Percentiles rank a stretch among this genome's conserved stretches.
These are phyloP conservation scores for Ceratobasidium papillatum DNA, from an alignment of 1,284 basidiomycete genomes.

Conservation along the genomic window DNA sequence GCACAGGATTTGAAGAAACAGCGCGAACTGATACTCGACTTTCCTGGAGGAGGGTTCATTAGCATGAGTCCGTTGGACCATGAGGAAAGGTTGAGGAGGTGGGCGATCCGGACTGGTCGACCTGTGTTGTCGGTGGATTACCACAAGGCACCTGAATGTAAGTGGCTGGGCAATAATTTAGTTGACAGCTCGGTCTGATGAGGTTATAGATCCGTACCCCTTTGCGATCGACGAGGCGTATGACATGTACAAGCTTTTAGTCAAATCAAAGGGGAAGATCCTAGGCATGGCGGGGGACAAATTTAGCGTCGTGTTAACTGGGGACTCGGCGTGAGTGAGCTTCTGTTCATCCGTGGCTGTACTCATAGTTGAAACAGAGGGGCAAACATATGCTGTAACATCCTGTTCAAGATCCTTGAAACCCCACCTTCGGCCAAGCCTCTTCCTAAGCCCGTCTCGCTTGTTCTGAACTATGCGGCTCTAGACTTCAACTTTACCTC, in stretches of 20 bases:
- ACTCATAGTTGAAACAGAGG: conserved; percentile 62
- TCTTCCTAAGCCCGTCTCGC: conserved; percentile 68
- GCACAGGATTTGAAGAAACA: conserved; percentile 71
- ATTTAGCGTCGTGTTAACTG: conserved; percentile 79
- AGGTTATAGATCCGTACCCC: conserved; percentile 83
- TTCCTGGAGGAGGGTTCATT: conserved; percentile 95
- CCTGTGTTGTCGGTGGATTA: conserved; percentile 92
- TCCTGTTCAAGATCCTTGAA: conserved; percentile 86
- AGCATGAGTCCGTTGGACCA: conserved; percentile 96
- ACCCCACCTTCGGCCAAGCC: conserved; percentile 56
- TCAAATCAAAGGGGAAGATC: conserved; percentile 79
- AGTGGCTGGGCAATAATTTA: conserved; percentile 49
- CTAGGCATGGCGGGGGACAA: conserved; percentile 86
- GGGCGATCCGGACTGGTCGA: conserved; percentile 82
- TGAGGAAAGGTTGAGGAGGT: conserved; percentile 89
- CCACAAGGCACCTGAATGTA: conserved; percentile 95
- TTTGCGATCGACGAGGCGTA: conserved; percentile 95
- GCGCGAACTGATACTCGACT: conserved; percentile 87
- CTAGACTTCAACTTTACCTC: conserved; percentile 97
- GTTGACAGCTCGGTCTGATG: conserved; percentile 7
- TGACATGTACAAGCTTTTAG: conserved; percentile 84
- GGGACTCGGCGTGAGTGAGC: conserved; percentile 87
- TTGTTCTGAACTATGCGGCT: conserved; percentile 83
- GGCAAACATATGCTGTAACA: conserved; percentile 82
- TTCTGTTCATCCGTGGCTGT: conserved; percentile 36